A percentile compares a stretch with the other conserved stretches of the same genome.
These are phyloP conservation scores for Zoysia japonica DNA, from an alignment of 176 grass and related monocot genomes.

Conservation along the genomic window DNA sequence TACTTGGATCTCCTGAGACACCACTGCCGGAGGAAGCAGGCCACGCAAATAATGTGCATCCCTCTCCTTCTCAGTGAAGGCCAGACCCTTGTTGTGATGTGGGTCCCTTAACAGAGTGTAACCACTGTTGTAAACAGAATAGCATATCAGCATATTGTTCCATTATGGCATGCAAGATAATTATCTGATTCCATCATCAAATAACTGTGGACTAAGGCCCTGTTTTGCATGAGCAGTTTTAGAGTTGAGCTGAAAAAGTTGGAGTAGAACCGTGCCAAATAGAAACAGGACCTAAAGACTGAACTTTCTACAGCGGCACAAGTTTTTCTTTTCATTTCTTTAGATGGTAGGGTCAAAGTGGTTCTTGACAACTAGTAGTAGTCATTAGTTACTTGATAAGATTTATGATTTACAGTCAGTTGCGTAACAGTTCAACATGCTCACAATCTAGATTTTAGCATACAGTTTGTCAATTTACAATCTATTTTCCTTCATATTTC, in stretches of 20 bases:
- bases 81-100: conserved; percentile 88
- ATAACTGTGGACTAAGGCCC: not conserved
- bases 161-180: not conserved
- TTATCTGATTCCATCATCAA: not conserved
- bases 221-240: too few relatives aligned
- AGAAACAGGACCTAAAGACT: too few relatives aligned
- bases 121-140: conserved; percentile 57
- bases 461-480: too few relatives aligned
- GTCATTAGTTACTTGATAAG: too few relatives aligned
- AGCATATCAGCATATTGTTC: conserved; percentile 39
- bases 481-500: too few relatives aligned
- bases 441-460: too few relatives aligned
- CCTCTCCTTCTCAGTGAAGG: conserved; percentile 80
- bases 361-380: not conserved
- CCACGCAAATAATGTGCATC: conserved; percentile 91
- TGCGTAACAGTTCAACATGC: too few relatives aligned
- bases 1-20: conserved; percentile 82
- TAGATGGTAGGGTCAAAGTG: not conserved
- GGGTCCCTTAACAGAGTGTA: conserved; percentile 91
- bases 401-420: too few relatives aligned
- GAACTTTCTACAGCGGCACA: not conserved
- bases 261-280: too few relatives aligned
- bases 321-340: not conserved
- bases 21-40: conserved; percentile 82
- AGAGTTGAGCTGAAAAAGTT: too few relatives aligned